Evolutionary conservation across 495 filamentous ascomycete species (phyloP).

Genomic region (Aspergillus sparsus): DNA sequence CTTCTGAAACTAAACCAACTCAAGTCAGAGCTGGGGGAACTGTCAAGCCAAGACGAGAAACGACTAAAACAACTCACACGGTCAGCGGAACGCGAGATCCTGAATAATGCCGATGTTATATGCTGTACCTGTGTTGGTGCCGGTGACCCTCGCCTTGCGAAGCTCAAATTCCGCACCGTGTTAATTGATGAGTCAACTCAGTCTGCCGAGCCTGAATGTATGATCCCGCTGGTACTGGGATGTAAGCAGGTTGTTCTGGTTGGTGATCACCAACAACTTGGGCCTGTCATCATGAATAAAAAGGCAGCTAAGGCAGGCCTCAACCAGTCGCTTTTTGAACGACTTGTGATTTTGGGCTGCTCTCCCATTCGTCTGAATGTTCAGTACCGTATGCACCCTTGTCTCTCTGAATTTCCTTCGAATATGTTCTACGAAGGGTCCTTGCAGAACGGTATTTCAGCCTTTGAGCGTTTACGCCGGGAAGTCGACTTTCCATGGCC

Average conservation of each 20-base stretch:
- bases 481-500: conserved; percentile 99
- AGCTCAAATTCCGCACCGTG: conserved; percentile 97
- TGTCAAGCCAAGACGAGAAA: conserved; percentile 97
- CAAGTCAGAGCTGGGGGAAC: conserved; percentile 86
- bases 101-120: conserved; percentile 95
- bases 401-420: conserved; percentile 95
- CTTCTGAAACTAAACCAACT: conserved; percentile 87
- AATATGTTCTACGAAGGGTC: conserved; percentile 99
- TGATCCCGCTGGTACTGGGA: conserved; percentile 96
- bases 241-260: conserved; percentile 99
- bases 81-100: conserved; percentile 90
- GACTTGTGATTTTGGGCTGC: conserved; percentile 89
- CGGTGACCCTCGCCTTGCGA: conserved; percentile 90
- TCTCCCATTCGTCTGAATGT: conserved; percentile 92
- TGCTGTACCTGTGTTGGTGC: conserved; percentile 99
- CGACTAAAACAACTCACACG: conserved; percentile 94
- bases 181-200: conserved; percentile 98
- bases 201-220: conserved; percentile 98
- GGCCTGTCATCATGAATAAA: conserved; percentile 99
- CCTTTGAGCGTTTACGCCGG: conserved; percentile 79
- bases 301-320: conserved; percentile 97
- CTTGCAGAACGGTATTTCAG: conserved; percentile 94
- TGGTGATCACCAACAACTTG: conserved; percentile 97
- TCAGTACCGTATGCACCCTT: conserved; percentile 99
- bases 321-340: conserved; percentile 97